phyloP scores from a whole-genome alignment of 768 basidiomycete species.

The Suillus cothurnatus region DNA sequence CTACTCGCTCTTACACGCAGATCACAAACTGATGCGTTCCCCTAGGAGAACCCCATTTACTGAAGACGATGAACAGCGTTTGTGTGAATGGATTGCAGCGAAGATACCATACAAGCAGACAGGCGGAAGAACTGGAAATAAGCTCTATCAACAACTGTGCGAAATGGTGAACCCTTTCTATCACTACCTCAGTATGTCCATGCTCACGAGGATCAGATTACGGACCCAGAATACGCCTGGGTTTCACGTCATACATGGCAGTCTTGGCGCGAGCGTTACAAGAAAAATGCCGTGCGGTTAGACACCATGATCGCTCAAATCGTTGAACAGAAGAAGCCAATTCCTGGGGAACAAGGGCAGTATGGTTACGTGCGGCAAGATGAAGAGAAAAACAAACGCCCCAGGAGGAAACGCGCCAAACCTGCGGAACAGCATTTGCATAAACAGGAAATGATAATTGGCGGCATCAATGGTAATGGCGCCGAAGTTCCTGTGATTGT shows the following conservation, averaged over 20 bases:
- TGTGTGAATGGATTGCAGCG: slow-evolving; percentile 78
- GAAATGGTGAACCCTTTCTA: slow-evolving; percentile 54
- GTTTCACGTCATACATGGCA: slow-evolving; percentile 86
- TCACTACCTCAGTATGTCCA: neutral
- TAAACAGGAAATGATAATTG: slow-evolving; percentile 21
- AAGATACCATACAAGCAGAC: slow-evolving; percentile 86
- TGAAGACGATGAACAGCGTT: slow-evolving; percentile 70
- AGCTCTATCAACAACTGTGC: slow-evolving; percentile 79
- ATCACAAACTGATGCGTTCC: slow-evolving; percentile 1
- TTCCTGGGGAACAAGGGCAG: slow-evolving; percentile 75
- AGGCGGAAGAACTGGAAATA: slow-evolving; percentile 80
- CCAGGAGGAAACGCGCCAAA: slow-evolving; percentile 49
- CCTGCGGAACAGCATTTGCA: slow-evolving; percentile 28
- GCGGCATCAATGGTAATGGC: slow-evolving; percentile 13
- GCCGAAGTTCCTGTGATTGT: slow-evolving; percentile 27
- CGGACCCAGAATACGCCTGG: slow-evolving; percentile 77
- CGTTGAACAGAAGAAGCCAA: slow-evolving; percentile 70
- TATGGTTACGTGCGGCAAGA: slow-evolving; percentile 79
- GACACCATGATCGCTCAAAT: slow-evolving; percentile 65
- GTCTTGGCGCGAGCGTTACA: slow-evolving; percentile 88
- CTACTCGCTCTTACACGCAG: slow-evolving; percentile 4
- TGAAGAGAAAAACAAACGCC: slow-evolving; percentile 67
- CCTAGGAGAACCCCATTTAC: slow-evolving; percentile 76
- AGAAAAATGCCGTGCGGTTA: slow-evolving; percentile 74
- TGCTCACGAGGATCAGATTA: slow-evolving; percentile 40